These are phyloP conservation scores for Aspergillus diversus DNA, from an alignment of 495 filamentous ascomycete genomes.

Conservation along the genomic window DNA sequence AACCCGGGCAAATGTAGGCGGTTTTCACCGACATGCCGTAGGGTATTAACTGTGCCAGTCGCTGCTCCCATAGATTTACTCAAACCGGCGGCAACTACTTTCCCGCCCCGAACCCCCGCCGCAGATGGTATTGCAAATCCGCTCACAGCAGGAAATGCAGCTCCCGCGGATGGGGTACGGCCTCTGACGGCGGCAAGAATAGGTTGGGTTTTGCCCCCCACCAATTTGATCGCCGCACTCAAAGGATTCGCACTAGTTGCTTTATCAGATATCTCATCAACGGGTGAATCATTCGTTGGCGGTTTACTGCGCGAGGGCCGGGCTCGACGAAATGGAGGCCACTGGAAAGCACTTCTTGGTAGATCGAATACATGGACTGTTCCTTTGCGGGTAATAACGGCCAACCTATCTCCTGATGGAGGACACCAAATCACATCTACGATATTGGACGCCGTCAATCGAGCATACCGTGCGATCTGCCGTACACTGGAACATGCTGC, in stretches of 20 bases:
- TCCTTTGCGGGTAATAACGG: constrained; percentile 88
- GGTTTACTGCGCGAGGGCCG: constrained; percentile 47
- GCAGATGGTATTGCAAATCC: constrained; percentile 63
- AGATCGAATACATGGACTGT: constrained; percentile 91
- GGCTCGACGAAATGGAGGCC: constrained; percentile 80
- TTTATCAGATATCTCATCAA: constrained; percentile 51
- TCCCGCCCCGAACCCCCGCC: constrained; percentile 70
- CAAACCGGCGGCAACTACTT: constrained; percentile 79
- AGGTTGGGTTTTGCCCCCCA: constrained; percentile 60
- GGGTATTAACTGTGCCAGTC: constrained; percentile 73
- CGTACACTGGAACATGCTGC: constrained; percentile 61
- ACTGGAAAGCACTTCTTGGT: constrained; percentile 79
- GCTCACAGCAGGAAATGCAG: constrained; percentile 48
- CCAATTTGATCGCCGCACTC: constrained; percentile 63
- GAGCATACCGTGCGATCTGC: constrained; percentile 81
- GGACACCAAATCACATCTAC: constrained; percentile 87
- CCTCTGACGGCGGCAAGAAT: constrained; percentile 59
- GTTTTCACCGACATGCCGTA: constrained; percentile 84
- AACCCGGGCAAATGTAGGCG: constrained; percentile 72
- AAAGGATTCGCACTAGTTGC: constrained; percentile 62
- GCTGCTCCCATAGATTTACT: constrained; percentile 83
- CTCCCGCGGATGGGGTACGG: constrained; percentile 52
- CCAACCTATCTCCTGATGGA: constrained; percentile 77
- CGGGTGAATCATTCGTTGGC: constrained; percentile 31
- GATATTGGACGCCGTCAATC: constrained; percentile 87